A percentile compares a stretch with the other conserved stretches of the same genome.
Conservation (phyloP, 2,329 filamentous ascomycete species). For the Aschersonia sp. region DNA sequence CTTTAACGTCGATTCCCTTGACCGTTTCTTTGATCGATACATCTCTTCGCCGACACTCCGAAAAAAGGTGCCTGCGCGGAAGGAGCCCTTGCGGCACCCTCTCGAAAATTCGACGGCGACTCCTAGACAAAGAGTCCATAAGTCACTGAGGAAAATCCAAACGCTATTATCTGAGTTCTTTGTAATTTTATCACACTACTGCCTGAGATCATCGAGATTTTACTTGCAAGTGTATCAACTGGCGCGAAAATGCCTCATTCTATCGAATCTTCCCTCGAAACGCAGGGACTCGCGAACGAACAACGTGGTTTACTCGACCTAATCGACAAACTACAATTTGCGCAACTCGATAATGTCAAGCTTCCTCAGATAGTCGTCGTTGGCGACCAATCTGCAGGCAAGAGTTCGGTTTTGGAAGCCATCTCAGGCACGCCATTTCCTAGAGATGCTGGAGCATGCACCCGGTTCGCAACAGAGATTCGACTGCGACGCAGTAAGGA, state of each 20-base stretch:
- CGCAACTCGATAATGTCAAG: slow-evolving; percentile 35
- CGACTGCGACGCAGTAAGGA: slow-evolving; percentile 34
- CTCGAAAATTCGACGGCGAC: too few relatives aligned
- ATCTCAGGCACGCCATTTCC: slow-evolving; percentile 48
- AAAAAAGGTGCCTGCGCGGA: too few relatives aligned
- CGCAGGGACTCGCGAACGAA: slow-evolving; percentile 35
- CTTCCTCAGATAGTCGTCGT: slow-evolving; percentile 50
- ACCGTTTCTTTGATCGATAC: too few relatives aligned
- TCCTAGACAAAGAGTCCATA: too few relatives aligned
- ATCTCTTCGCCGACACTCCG: too few relatives aligned
- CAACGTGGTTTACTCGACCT: slow-evolving; percentile 42
- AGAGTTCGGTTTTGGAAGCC: slow-evolving; percentile 50
- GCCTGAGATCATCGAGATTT: too few relatives aligned
- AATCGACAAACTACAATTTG: slow-evolving; percentile 39
- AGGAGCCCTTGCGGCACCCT: too few relatives aligned
- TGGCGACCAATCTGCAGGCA: slow-evolving; percentile 49
- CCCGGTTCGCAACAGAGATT: slow-evolving; percentile 46
- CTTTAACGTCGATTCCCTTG: too few relatives aligned
- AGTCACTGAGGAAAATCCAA: too few relatives aligned
- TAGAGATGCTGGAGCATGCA: slow-evolving; percentile 44
- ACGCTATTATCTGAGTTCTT: too few relatives aligned
- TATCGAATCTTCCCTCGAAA: slow-evolving; percentile 32
- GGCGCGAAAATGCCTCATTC: slow-evolving; percentile 20
- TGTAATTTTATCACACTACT: too few relatives aligned
- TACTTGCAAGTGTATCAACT: background rate